Evolutionary conservation across 2,329 filamentous ascomycete genomes (phyloP), one percentile per base, ranked within the genome.

Genomic region (Lomentospora prolificans): DNA sequence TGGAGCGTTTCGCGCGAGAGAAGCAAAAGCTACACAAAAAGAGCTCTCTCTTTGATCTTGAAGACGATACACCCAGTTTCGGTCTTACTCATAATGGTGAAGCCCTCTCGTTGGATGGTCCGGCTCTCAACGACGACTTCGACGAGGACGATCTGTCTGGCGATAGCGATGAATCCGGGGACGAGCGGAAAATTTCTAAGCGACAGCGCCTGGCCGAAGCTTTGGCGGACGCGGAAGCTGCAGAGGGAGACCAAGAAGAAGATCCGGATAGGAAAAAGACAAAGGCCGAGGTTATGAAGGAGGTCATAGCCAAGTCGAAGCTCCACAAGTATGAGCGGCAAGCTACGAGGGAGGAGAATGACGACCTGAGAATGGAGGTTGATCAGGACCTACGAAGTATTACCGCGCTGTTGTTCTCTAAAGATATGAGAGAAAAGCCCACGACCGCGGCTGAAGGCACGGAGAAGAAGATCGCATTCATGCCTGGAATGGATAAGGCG

Each of bases 261-360:
- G 74, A 85, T 60, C 90, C 90, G 0, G 87, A 92, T 63, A 81
- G 86, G 58, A 96, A 96, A 70, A 99, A 96, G 75, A 86, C 86
- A 3, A 97, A 96, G 72, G 88, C 94, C 55, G 94, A 99, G 70
- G 89, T 99, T 52, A 96, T 97, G 89, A 87, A 96, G 65, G 95
- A 99, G 70, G 80, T 99, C 59, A 96, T 99, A 61, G 89, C 91
- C 58, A 99, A 99, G 71, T 97, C 92, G 1, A 99, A 99, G 67
- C 78, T 89, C 59, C 81, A 96, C 78, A 97, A 96, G 72, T 91
- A 92, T 66, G 91, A 97, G 72, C 84, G 94, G 41, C 94, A 99
- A 70, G 85, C 89, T 58, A 83, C 84, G 27, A 96, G 96, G 66
- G 94, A 97, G 59, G 90, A 94, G 52, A 94, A 99, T 62, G 90